phyloP scores from a whole-genome alignment of 1,284 basidiomycete genomes.

The Fomitiporia mediterranea region DNA sequence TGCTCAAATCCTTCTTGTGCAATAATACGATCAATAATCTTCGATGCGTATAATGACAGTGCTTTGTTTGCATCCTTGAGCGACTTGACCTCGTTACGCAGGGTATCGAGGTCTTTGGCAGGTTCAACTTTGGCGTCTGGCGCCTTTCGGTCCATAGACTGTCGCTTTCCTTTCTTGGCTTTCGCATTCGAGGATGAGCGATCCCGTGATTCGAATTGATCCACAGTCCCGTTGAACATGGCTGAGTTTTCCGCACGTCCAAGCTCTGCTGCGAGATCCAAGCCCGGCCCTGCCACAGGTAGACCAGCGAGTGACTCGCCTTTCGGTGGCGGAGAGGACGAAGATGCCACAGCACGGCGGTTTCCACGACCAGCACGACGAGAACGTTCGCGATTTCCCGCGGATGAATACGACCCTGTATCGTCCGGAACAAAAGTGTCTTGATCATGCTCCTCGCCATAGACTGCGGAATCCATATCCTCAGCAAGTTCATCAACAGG shows the following conservation, averaged over 20 bases:
- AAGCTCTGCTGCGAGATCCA: conserved; percentile 87
- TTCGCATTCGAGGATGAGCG: conserved; percentile 41
- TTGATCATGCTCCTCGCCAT: conserved; percentile 27
- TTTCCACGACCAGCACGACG: conserved; percentile 41
- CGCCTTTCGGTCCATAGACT: conserved; percentile 32
- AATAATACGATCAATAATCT: conserved; percentile 95
- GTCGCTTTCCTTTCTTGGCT: conserved; percentile 52
- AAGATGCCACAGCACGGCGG: conserved; percentile 39
- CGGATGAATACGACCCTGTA: conserved; percentile 33
- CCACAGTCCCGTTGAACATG: conserved; percentile 46
- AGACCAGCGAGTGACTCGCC: conserved; percentile 77
- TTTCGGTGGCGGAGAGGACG: conserved; percentile 43
- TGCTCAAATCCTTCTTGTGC: conserved; percentile 92
- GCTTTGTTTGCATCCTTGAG: conserved; percentile 95
- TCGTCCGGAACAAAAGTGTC: conserved; percentile 26
- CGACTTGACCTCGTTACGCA: conserved; percentile 79
- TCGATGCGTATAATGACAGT: conserved; percentile 88
- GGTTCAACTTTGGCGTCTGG: conserved; percentile 40
- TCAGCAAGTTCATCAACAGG: conserved; percentile 27
- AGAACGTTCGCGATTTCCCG: conserved; percentile 42
- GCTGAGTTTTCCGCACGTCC: conserved; percentile 84
- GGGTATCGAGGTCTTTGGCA: conserved; percentile 56
- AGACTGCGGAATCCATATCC: conserved; percentile 18
- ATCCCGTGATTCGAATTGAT: conserved; percentile 47
- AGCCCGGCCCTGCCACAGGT: conserved; percentile 79